These are phyloP conservation scores for Rosa hybrid DNA, from an alignment of 331 rosid genomes.

Conservation along the genomic window DNA sequence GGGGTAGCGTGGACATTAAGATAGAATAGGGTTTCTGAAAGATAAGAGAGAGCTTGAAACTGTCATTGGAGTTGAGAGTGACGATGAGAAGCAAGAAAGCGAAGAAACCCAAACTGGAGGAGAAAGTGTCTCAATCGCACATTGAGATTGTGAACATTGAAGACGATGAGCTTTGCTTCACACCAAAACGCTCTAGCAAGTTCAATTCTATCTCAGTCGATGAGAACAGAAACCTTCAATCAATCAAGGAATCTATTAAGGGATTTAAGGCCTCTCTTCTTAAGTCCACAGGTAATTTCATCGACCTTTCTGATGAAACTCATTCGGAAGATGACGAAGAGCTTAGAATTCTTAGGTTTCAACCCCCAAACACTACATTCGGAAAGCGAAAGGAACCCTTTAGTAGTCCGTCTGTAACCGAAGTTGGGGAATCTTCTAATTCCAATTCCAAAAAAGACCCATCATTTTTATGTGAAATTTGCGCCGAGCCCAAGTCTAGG, in stretches of 20 bases:
- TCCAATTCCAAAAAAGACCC: constrained; percentile 11
- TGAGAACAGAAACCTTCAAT: background rate
- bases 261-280: background rate
- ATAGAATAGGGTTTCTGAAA: background rate
- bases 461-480: constrained; percentile 54
- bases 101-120: background rate
- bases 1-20: background rate
- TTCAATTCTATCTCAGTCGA: background rate
- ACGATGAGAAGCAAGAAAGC: background rate
- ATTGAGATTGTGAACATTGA: background rate
- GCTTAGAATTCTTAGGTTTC: constrained; percentile 28
- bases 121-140: background rate
- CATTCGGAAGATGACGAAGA: constrained; percentile 14
- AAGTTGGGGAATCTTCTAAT: constrained; percentile 41
- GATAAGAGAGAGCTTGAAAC: too few species aligned
- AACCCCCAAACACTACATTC: constrained; percentile 20
- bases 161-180: background rate
- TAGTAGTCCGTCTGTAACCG: constrained; percentile 11
- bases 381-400: constrained; percentile 10
- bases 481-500: constrained; percentile 39
- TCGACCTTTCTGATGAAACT: constrained; percentile 40
- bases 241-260: background rate
- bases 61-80: background rate
- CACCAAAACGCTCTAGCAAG: background rate
- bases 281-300: constrained; percentile 11